A percentile compares a stretch with the other conserved stretches of the same genome.
phyloP scores from a whole-genome alignment of 257 asterid genomes.

The Plantago major region DNA sequence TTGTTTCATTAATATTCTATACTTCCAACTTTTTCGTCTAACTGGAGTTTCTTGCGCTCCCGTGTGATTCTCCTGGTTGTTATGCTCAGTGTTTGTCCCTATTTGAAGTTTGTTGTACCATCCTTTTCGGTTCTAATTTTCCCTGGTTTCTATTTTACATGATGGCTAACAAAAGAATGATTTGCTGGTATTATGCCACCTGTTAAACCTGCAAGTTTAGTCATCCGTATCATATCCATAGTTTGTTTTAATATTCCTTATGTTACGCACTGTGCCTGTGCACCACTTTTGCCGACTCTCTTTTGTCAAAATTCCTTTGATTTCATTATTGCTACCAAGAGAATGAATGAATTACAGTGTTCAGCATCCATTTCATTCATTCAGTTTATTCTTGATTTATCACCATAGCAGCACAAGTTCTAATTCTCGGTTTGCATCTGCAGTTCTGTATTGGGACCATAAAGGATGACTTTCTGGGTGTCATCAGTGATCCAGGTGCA shows the following conservation, averaged over 20 bases:
- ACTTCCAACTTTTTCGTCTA: no score
- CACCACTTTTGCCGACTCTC: background rate
- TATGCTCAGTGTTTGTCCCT: no score
- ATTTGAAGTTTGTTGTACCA: no score
- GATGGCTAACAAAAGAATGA: background rate
- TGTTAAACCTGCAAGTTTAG: no score
- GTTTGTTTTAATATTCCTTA: background rate
- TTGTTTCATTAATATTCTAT: no score
- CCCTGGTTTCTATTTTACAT: no score
- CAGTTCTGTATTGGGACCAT: constrained; percentile 96
- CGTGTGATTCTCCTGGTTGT: no score
- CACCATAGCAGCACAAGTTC: background rate
- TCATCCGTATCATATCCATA: no score
- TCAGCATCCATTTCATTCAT: no score
- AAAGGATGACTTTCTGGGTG: constrained; percentile 94
- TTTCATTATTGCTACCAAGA: background rate
- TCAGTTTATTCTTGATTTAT: background rate
- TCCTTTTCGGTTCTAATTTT: no score
- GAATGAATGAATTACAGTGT: background rate
- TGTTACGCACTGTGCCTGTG: background rate
- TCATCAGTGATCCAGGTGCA: constrained; percentile 84
- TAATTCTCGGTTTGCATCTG: constrained; percentile 11
- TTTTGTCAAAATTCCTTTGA: background rate
- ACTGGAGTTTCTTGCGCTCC: no score
- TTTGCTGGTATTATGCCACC: no score